These are phyloP conservation scores for Nakazawaea pomicola DNA, from an alignment of 805 yeast genomes.

Conservation along the genomic window DNA sequence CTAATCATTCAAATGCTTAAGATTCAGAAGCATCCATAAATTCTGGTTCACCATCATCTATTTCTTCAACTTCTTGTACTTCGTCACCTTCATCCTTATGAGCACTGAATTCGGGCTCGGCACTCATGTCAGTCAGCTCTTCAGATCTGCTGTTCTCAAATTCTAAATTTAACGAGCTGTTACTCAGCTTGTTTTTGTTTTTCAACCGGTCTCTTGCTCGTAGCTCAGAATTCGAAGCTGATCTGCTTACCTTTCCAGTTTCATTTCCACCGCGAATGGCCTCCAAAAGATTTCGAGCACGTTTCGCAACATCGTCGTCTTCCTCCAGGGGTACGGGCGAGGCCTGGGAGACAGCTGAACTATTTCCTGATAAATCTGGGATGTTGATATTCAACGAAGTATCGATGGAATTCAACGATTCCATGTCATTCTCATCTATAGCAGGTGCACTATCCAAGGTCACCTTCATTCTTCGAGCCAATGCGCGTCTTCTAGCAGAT, in stretches of 20 bases:
- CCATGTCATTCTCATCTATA: slow-evolving; percentile 12
- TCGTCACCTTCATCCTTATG: slow-evolving; percentile 16
- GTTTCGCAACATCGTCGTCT: slow-evolving; percentile 11
- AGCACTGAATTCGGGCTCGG: slow-evolving; percentile 1
- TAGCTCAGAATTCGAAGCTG: slow-evolving; percentile 9
- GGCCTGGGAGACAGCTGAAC: slow-evolving; percentile 1
- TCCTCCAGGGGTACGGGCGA: neutral
- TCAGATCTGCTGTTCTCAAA: slow-evolving; percentile 3
- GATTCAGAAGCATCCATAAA: slow-evolving; percentile 5
- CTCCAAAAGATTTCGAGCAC: slow-evolving; percentile 10
- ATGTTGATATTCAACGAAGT: neutral
- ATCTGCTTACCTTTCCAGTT: slow-evolving; percentile 1
- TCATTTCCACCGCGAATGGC: slow-evolving; percentile 6
- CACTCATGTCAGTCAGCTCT: slow-evolving; percentile 1
- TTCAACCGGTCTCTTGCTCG: slow-evolving; percentile 11
- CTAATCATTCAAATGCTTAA: too few species aligned
- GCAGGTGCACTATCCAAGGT: slow-evolving; percentile 7
- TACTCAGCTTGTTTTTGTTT: slow-evolving; percentile 7
- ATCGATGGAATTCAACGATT: neutral
- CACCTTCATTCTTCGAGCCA: slow-evolving; percentile 43
- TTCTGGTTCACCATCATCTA: slow-evolving; percentile 5
- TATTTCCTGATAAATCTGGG: slow-evolving; percentile 35
- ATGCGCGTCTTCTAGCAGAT: slow-evolving; percentile 75
- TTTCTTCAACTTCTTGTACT: slow-evolving; percentile 5
- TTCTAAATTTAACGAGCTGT: slow-evolving; percentile 9